Base-by-base conservation (phyloP, 495 filamentous ascomycete species). In the Lasiosphaeris hirsuta region DNA sequence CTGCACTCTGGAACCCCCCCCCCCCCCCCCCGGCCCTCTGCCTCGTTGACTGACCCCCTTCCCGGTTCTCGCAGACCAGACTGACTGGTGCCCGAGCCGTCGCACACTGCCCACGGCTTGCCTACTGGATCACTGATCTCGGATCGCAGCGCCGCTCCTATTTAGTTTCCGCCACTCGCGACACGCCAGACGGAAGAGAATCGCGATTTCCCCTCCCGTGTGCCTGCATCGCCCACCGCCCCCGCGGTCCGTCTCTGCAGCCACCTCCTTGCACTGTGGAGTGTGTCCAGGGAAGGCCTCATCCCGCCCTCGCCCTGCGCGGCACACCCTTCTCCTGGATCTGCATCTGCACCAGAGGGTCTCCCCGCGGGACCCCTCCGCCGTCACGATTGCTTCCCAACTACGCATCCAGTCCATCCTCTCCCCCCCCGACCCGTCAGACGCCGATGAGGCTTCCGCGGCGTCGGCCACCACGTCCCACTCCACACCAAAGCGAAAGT, bases 371-470 rank as follows among this genome's bases (percentile, higher is more conserved):
- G 63, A 67, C 68, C 75, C 75, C 74, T 49, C 64, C 63, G 50
- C 68, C 75, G 73, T 64, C 75, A 78, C 73, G 62, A 78, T 78
- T 73, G 73, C 74, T 55, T 74, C 73, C 59, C 74, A 74, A 68
- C 65, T 78, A 44, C 72, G 75, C 62, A 78, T 78, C 58, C 71
- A 77, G 63, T 75, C 74, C 55, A 78, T 78, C 67, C 65, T 78
- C 64, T 77, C 75, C 56, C 73, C 74, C 55, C 61, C 74, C 56
- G 71, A 75, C 63, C 74, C 68, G 54, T 66, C 68, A 52, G 73
- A 72, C 52, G 48, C 65, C 58, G 70, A 74, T 67, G 72, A 72
- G 52, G 61, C 59, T 49, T 55, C 67, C 37, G 67, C 65, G 55
- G 60, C 57, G 52, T 53, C 66, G 17, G 57, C 65, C n/a, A 56